Conservation (phyloP, 2,329 filamentous ascomycete genomes). For the Bimuria novae-zelandiae region DNA sequence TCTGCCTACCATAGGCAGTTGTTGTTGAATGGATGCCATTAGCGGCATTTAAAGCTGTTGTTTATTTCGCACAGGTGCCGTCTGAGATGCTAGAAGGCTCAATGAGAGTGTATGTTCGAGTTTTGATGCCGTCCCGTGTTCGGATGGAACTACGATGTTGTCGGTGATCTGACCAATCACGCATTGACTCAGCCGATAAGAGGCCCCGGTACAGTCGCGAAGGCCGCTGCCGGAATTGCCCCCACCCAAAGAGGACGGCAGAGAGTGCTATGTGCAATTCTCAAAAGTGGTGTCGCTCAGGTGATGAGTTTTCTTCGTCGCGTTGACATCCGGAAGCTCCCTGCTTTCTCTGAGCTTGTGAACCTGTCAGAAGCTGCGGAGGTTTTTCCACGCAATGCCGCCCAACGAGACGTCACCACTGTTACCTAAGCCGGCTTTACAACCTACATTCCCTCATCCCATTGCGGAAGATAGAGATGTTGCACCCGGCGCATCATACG, state of each 20-base stretch:
- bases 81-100: no score
- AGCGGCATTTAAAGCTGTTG: no score
- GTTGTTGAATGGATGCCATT: no score
- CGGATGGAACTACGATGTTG: no score
- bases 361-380: not conserved
- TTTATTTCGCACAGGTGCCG: no score
- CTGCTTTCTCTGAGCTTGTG: not conserved
- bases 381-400: not conserved
- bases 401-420: conserved; percentile 52
- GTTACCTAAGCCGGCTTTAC: conserved; percentile 36
- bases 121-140: no score
- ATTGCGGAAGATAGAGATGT: conserved; percentile 33
- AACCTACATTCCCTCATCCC: conserved; percentile 14
- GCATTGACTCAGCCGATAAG: not conserved
- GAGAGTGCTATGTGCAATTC: not conserved
- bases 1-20: no score
- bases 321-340: not conserved
- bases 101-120: no score
- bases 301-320: not conserved
- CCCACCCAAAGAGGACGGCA: not conserved
- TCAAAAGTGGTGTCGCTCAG: not conserved
- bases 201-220: not conserved
- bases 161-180: conserved; percentile 3
- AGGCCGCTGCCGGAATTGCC: not conserved
- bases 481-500: conserved; percentile 21